These are phyloP conservation scores for Phaffomyces opuntiae DNA, from an alignment of 805 yeast genomes.

Conservation along the genomic window DNA sequence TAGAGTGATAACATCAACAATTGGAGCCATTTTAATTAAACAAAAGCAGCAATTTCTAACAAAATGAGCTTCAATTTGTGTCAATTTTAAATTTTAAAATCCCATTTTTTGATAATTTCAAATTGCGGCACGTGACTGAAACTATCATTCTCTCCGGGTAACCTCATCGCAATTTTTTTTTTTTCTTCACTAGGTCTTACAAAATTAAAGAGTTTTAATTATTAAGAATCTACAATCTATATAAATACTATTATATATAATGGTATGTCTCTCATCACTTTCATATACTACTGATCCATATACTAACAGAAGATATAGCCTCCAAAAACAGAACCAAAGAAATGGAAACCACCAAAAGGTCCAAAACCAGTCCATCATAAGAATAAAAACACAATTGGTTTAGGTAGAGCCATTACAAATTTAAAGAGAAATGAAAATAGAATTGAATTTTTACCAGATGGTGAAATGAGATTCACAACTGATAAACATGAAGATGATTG, in stretches of 20 bases:
- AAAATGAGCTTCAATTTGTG: neutral
- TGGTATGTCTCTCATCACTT: too few relatives aligned
- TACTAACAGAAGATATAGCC: slow-evolving; percentile 12
- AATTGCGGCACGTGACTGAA: neutral
- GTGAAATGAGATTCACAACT: slow-evolving; percentile 84
- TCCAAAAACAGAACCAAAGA: slow-evolving; percentile 49
- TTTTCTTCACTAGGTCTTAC: neutral
- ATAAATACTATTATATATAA: too few relatives aligned
- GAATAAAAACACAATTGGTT: slow-evolving; percentile 76
- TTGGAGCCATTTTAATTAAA: neutral
- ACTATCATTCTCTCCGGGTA: slow-evolving; percentile 4
- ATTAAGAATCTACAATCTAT: too few relatives aligned
- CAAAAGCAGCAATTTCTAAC: neutral
- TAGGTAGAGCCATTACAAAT: slow-evolving; percentile 78
- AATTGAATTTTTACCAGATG: slow-evolving; percentile 71
- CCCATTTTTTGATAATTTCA: neutral
- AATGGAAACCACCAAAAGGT: slow-evolving; percentile 86
- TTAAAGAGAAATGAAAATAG: slow-evolving; percentile 64
- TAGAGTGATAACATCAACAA: neutral
- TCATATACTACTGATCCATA: too few relatives aligned
- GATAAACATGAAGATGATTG: slow-evolving; percentile 77
- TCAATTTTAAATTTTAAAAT: neutral
- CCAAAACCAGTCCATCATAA: slow-evolving; percentile 85
- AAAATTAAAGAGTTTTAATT: neutral
- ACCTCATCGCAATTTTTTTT: slow-evolving; percentile 9